Evolutionary conservation across 164 flowering plant genomes (phyloP).

Genomic region (Aristolochia contorta): DNA sequence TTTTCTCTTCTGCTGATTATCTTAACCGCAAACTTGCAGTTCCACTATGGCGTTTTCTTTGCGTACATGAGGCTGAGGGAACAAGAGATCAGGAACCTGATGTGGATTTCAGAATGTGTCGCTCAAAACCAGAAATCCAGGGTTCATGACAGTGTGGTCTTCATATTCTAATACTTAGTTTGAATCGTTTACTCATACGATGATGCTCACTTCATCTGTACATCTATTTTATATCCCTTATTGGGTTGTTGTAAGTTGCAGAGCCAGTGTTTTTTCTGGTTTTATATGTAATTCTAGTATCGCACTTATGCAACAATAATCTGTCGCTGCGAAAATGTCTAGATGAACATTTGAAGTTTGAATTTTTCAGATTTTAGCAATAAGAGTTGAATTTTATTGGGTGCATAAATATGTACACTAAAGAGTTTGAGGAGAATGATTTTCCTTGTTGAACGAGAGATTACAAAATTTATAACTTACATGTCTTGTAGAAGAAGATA

Average conservation of each 20-base stretch:
- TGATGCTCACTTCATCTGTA: background rate
- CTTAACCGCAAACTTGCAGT: conserved; percentile 39
- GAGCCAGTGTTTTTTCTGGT: background rate
- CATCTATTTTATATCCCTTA: conserved; percentile 11
- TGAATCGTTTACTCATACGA: background rate
- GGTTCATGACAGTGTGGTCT: conserved; percentile 96
- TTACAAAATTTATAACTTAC: no score
- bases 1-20: background rate
- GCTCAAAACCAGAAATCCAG: conserved; percentile 98
- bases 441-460: no score
- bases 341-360: no score
- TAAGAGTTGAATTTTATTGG: no score
- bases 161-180: conserved; percentile 58
- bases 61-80: conserved; percentile 97
- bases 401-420: no score
- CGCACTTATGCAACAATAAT: no score
- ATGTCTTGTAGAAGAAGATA: no score
- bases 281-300: background rate
- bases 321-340: no score
- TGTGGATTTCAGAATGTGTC: conserved; percentile 99
- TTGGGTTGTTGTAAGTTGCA: conserved; percentile 10
- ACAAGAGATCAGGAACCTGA: conserved; percentile 97
- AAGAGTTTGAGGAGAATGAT: no score
- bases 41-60: conserved; percentile 91
- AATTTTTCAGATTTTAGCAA: no score